Percentiles rank a stretch among this genome's conserved stretches.
phyloP scores from a whole-genome alignment of 108 stramenopile species.

The Pelagomonas calceolata region DNA sequence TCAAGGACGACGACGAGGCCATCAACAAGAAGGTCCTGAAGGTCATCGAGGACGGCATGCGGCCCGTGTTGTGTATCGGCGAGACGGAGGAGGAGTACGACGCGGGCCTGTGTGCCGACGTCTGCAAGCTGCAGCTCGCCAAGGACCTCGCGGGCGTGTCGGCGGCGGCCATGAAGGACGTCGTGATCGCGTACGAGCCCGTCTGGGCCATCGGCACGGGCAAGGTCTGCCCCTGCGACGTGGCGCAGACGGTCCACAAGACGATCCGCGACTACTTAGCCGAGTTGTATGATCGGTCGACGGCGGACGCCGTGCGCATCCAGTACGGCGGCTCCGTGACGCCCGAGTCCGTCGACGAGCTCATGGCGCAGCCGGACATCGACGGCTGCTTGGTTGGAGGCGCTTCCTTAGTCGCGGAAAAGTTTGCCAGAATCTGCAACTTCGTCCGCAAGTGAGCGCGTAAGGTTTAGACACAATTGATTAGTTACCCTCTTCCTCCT shows the following conservation, averaged over 20 bases:
- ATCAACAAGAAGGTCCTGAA: conserved; percentile 80
- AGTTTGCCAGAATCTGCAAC: conserved; percentile 23
- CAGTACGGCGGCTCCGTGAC: conserved; percentile 40
- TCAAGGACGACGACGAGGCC: conserved; percentile 80
- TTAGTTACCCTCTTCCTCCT: too few relatives aligned
- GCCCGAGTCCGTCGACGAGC: conserved; percentile 25
- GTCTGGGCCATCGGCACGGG: conserved; percentile 82
- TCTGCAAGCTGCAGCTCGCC: conserved; percentile 75
- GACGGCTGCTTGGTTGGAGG: conserved; percentile 63
- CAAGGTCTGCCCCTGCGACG: conserved; percentile 36
- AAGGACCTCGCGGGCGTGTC: conserved; percentile 66
- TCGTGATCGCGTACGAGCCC: conserved; percentile 90
- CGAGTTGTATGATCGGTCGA: conserved; percentile 26
- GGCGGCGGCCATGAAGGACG: conserved; percentile 63
- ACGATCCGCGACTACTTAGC: conserved; percentile 36
- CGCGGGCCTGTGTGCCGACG: conserved; percentile 72
- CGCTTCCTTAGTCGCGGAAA: conserved; percentile 42
- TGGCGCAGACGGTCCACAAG: conserved; percentile 47
- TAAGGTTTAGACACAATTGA: too few relatives aligned
- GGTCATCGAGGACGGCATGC: conserved; percentile 75
- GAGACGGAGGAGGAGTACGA: conserved; percentile 82
- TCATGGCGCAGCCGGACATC: conserved; percentile 46
- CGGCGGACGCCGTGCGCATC: conserved; percentile 26
- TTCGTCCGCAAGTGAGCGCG: conserved; percentile 11
- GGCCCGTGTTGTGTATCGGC: conserved; percentile 89